Evolutionary conservation across 2,329 filamentous ascomycete genomes (phyloP).

Genomic region (Pseudogymnoascus sp.): DNA sequence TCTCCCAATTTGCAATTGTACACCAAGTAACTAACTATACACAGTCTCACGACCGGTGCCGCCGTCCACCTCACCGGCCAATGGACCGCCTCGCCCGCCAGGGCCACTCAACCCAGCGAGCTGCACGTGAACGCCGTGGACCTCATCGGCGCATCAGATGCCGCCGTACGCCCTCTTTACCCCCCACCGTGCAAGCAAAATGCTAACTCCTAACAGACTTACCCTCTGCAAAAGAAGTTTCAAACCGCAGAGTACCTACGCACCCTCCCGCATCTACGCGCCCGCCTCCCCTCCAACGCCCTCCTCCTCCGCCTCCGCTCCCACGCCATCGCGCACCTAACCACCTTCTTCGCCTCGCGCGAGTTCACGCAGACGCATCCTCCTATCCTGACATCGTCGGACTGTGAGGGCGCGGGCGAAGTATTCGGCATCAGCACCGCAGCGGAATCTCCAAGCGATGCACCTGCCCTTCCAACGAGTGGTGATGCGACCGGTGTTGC

Average conservation of each 20-base stretch:
- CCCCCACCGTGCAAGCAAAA: too few relatives aligned
- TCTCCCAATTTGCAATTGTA: constrained; percentile 9
- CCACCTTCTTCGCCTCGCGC: constrained; percentile 63
- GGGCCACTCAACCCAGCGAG: constrained; percentile 67
- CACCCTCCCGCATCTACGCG: constrained; percentile 76
- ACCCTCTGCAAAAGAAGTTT: constrained; percentile 94
- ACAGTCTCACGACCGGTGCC: constrained; percentile 70
- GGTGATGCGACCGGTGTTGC: constrained; percentile 33
- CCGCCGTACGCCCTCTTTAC: constrained; percentile 52
- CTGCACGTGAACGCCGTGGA: constrained; percentile 63
- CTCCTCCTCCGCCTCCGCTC: constrained; percentile 77
- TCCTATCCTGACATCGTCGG: constrained; percentile 90
- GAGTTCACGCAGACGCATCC: constrained; percentile 80
- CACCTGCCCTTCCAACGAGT: not conserved
- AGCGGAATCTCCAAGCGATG: constrained; percentile 24
- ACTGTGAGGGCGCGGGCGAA: constrained; percentile 94
- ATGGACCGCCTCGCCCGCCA: constrained; percentile 63
- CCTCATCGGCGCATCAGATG: constrained; percentile 68
- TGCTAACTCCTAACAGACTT: constrained; percentile 50
- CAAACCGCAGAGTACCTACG: constrained; percentile 84
- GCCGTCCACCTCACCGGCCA: constrained; percentile 70
- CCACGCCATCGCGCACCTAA: constrained; percentile 63
- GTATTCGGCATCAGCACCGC: constrained; percentile 64
- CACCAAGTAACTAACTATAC: constrained; percentile 12
- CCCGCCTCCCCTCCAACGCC: constrained; percentile 73